These are phyloP conservation scores for Xerophyta viscosa DNA, from an alignment of 106 monocot genomes.

Conservation along the genomic window DNA sequence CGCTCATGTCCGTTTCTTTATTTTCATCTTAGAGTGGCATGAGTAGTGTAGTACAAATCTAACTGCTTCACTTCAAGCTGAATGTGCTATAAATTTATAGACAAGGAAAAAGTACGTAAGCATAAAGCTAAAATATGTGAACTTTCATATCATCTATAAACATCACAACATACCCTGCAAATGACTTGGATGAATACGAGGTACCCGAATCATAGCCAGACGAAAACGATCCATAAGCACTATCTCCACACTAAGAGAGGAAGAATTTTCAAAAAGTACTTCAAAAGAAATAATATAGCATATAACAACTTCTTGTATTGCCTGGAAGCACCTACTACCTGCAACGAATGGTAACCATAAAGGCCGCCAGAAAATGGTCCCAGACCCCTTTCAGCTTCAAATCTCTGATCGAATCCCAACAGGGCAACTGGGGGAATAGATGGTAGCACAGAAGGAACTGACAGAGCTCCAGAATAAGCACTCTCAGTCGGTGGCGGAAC, in stretches of 20 bases:
- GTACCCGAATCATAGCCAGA: slow-evolving; percentile 39
- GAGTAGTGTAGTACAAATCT: too few species aligned
- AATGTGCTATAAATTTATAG: too few species aligned
- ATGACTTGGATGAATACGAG: slow-evolving; percentile 55
- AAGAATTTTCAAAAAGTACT: neutral
- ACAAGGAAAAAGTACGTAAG: too few species aligned
- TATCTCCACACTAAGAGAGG: slow-evolving; percentile 45
- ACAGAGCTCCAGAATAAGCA: slow-evolving; percentile 30
- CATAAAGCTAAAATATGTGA: too few species aligned
- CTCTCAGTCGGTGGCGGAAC: slow-evolving; percentile 24
- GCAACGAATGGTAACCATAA: slow-evolving; percentile 59
- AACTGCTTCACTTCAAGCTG: too few species aligned
- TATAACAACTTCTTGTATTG: neutral
- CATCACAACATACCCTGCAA: slow-evolving; percentile 74
- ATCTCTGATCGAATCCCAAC: slow-evolving; percentile 59
- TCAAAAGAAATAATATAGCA: neutral
- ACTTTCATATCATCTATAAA: too few species aligned
- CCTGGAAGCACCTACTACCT: too few species aligned
- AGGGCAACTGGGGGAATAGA: slow-evolving; percentile 25
- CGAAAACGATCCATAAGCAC: slow-evolving; percentile 44
- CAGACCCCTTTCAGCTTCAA: slow-evolving; percentile 51
- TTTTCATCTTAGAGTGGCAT: too few species aligned
- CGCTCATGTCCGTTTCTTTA: too few species aligned
- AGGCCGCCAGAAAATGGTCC: slow-evolving; percentile 36
- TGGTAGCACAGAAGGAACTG: slow-evolving; percentile 35